Percentiles rank a stretch among this genome's conserved stretches.
phyloP scores from a whole-genome alignment of 2,329 filamentous ascomycete genomes.

The Ascochyta fabae region DNA sequence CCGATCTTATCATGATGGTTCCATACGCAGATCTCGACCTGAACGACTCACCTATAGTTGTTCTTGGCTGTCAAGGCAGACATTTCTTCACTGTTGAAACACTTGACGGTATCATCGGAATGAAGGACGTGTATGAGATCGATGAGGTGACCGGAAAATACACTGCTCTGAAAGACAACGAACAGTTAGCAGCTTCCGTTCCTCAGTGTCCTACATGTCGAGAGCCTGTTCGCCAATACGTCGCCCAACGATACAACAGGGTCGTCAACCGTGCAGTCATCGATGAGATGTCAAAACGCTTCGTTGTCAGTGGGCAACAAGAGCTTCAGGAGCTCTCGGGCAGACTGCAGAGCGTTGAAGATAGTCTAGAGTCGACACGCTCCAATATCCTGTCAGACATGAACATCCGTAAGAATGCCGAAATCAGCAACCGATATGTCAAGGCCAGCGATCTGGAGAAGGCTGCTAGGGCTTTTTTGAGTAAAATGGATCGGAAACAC shows the following conservation, averaged over 20 bases:
- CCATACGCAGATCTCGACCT: slow-evolving; percentile 38
- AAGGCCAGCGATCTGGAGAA: slow-evolving; percentile 23
- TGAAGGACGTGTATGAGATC: slow-evolving; percentile 34
- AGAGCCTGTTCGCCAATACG: slow-evolving; percentile 40
- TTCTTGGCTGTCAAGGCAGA: slow-evolving; percentile 31
- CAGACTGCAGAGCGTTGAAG: slow-evolving; percentile 22
- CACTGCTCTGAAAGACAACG: slow-evolving; percentile 34
- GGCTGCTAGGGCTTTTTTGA: slow-evolving; percentile 27
- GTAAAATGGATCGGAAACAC: slow-evolving; percentile 35
- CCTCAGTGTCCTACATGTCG: slow-evolving; percentile 46
- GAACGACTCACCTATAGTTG: slow-evolving; percentile 35
- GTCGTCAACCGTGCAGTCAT: slow-evolving; percentile 48
- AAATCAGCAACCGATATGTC: slow-evolving; percentile 17
- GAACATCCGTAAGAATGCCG: background rate
- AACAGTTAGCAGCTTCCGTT: slow-evolving; percentile 28
- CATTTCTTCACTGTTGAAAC: slow-evolving; percentile 44
- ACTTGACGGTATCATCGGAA: slow-evolving; percentile 36
- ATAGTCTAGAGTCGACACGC: slow-evolving; percentile 24
- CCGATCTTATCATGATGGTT: slow-evolving; percentile 36
- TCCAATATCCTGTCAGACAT: background rate
- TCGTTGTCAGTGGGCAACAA: slow-evolving; percentile 40
- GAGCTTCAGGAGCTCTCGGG: slow-evolving; percentile 35
- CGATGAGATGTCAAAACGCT: slow-evolving; percentile 48
- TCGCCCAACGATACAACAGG: slow-evolving; percentile 48
- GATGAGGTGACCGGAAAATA: slow-evolving; percentile 25